phyloP scores from a whole-genome alignment of 192 early-diverging fungal species.

The Thamnidium elegans region DNA sequence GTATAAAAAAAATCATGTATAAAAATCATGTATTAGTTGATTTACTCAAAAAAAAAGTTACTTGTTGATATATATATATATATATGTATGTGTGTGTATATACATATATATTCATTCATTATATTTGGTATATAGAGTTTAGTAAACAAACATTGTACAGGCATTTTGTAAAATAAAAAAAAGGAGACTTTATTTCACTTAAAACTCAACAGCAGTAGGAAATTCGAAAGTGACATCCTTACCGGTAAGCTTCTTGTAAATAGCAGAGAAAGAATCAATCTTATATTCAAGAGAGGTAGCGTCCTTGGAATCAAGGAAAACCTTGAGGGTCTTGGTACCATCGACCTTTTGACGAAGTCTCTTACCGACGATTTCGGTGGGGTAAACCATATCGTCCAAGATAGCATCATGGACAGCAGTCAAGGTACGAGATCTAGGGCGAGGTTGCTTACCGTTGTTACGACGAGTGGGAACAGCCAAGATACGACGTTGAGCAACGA shows the following conservation, averaged over 20 bases:
- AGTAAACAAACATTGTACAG: too few species aligned
- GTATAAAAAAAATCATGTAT: too few species aligned
- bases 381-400: slow-evolving; percentile 97
- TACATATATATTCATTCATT: too few species aligned
- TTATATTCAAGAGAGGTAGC: slow-evolving; percentile 97
- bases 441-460: slow-evolving; percentile 86
- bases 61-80: not conserved
- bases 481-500: slow-evolving; percentile 92
- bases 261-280: slow-evolving; percentile 94
- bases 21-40: too few species aligned
- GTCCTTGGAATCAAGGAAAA: slow-evolving; percentile 66
- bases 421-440: slow-evolving; percentile 95
- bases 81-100: too few species aligned
- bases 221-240: slow-evolving; percentile 99
- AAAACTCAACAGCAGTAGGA: slow-evolving; percentile 50
- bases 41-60: too few species aligned
- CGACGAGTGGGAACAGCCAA: slow-evolving; percentile 89
- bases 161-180: not conserved
- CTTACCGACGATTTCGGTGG: slow-evolving; percentile 99
- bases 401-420: slow-evolving; percentile 95
- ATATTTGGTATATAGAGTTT: too few species aligned
- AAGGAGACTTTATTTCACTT: not conserved
- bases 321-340: slow-evolving; percentile 47
- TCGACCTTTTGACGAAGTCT: slow-evolving; percentile 95
- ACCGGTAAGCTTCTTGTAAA: slow-evolving; percentile 94